Percentiles rank a stretch among this genome's conserved stretches.
Conservation (phyloP, 257 asterid genomes). For the Vinca minor region DNA sequence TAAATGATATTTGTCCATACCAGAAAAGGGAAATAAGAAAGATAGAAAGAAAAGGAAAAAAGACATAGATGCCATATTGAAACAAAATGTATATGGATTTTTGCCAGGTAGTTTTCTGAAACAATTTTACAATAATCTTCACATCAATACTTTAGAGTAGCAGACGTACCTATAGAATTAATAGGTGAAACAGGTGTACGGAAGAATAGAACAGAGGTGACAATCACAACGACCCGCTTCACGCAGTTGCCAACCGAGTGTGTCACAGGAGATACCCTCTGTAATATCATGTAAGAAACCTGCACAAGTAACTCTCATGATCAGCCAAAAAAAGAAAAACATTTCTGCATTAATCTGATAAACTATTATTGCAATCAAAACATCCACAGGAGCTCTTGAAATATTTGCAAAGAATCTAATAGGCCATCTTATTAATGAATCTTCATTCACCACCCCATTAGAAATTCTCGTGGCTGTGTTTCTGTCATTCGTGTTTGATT, state of each 20-base stretch:
- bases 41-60: neutral
- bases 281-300: constrained; percentile 90
- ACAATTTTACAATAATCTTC: neutral
- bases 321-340: constrained; percentile 5
- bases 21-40: neutral
- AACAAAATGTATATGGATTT: neutral
- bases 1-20: neutral
- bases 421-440: neutral
- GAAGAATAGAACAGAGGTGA: constrained; percentile 80
- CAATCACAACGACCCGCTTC: constrained; percentile 88
- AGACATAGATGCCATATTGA: neutral
- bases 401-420: neutral
- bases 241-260: constrained; percentile 93
- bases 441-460: neutral
- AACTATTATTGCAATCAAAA: neutral
- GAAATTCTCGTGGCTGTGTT: neutral
- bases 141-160: constrained; percentile 5
- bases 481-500: neutral
- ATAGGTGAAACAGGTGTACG: constrained; percentile 69
- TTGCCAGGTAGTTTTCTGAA: neutral
- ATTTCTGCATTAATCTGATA: neutral
- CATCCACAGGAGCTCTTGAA: neutral
- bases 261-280: constrained; percentile 89
- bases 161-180: constrained; percentile 54
- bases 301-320: constrained; percentile 29